phyloP scores from a whole-genome alignment of 176 grass and related monocot genomes.

The Sorghum bicolor region Sorghum_bicolor_NCBIv3 NC_012870.2:60090501-60091000 shows the following conservation, averaged over 20 bases:
- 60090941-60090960: slow-evolving; percentile 18
- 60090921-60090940: slow-evolving; percentile 16
- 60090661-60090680: neutral
- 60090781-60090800: slow-evolving; percentile 29
- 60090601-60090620: neutral
- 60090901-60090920: neutral
- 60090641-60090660: slow-evolving; percentile 31
- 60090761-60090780: slow-evolving; percentile 27
- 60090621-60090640: slow-evolving; percentile 16
- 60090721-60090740: slow-evolving; percentile 10
- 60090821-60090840: slow-evolving; percentile 38
- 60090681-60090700: neutral
- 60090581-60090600: slow-evolving; percentile 10
- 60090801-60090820: slow-evolving; percentile 39
- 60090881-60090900: neutral
- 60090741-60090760: slow-evolving; percentile 17
- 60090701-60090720: neutral
- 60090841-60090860: neutral
- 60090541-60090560: neutral
- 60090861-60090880: neutral
- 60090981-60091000: neutral
- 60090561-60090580: neutral
- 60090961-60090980: neutral
- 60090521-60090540: neutral
- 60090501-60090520: neutral